phyloP scores from a whole-genome alignment of 2,329 filamentous ascomycete species.

The Colletotrichum cereale region DNA sequence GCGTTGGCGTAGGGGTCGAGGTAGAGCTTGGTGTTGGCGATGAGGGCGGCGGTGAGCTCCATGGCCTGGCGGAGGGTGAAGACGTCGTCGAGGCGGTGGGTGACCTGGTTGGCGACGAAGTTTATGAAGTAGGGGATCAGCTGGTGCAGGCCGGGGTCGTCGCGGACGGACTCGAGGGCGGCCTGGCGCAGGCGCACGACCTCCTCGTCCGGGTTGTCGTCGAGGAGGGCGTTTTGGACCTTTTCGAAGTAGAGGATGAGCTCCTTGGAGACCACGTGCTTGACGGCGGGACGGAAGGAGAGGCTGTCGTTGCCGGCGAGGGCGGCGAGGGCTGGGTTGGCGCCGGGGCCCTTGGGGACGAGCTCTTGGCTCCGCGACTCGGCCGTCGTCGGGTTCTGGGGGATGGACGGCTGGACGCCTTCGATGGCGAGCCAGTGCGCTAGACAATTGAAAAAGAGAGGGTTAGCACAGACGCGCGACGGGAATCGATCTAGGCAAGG shows the following conservation, averaged over 20 bases:
- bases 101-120: conserved; percentile 96
- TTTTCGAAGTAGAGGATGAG: conserved; percentile 97
- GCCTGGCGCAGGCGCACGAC: conserved; percentile 80
- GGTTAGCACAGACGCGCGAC: conserved; percentile 40
- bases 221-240: conserved; percentile 87
- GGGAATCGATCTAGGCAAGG: conserved; percentile 12
- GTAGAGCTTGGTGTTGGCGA: conserved; percentile 86
- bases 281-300: conserved; percentile 89
- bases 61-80: conserved; percentile 94
- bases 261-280: conserved; percentile 96
- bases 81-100: conserved; percentile 89
- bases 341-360: conserved; percentile 88
- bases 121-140: conserved; percentile 96
- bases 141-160: conserved; percentile 94
- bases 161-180: conserved; percentile 85
- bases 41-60: conserved; percentile 86
- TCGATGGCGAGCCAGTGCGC: conserved; percentile 98
- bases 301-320: conserved; percentile 87
- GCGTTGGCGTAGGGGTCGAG: conserved; percentile 71
- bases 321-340: conserved; percentile 86
- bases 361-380: conserved; percentile 88
- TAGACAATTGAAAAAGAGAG: conserved; percentile 50
- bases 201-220: conserved; percentile 87
- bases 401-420: conserved; percentile 95
- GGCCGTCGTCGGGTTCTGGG: conserved; percentile 91